Evolutionary conservation across 371 early-diverging fungal species (phyloP), one percentile per base, ranked within the genome.

Genomic region (Conidiobolus incongruus): DNA sequence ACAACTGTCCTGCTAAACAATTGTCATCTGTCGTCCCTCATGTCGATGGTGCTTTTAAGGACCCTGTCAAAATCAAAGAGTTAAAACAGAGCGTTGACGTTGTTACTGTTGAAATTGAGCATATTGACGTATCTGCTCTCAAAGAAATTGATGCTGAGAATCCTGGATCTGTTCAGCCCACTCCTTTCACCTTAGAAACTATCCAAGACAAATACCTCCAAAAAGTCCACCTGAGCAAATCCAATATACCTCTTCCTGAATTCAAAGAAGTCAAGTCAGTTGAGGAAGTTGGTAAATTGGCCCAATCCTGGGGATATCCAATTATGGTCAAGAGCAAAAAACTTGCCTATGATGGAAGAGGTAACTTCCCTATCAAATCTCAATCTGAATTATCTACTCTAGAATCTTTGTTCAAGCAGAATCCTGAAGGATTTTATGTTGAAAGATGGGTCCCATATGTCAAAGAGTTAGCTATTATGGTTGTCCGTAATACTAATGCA

Each of bases 121-220:
- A 95, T 51, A 88, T 95, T 26, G 71, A 93, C 60, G 66, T 75
- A 32, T 60, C 65, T 5, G 75, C 80, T 17, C 70, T 93, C 7
- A 72, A 65, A 7, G 64, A 54, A 20, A 55, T 82, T 22, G 81
- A 72, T 44, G 21, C 45, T 4, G 54, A 57, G 16, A 49, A 59
- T 44, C 47, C 54, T 1, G 63, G 65, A 39, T 58, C 55, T 17
- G 55, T 66, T 8, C 77, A 81, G 38, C 96, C 96, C 33, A 65
- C 75, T 2, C 78, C 92, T 0, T 54, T 63, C 39, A 86, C 90
- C 7, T 67, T 93, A 44, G 46, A 68, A 24, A 68, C 77, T 36
- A 94, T 95, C 53, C 92, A 95, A 61, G 92, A 95, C 67, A 95
- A 95, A 63, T 88, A 64, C 46, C 50, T 58, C n/a, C 94, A 95